Percentiles rank a stretch among this genome's conserved stretches.
phyloP scores from a whole-genome alignment of 2,329 filamentous ascomycete genomes.

The Exophiala xenobiotica region DNA sequence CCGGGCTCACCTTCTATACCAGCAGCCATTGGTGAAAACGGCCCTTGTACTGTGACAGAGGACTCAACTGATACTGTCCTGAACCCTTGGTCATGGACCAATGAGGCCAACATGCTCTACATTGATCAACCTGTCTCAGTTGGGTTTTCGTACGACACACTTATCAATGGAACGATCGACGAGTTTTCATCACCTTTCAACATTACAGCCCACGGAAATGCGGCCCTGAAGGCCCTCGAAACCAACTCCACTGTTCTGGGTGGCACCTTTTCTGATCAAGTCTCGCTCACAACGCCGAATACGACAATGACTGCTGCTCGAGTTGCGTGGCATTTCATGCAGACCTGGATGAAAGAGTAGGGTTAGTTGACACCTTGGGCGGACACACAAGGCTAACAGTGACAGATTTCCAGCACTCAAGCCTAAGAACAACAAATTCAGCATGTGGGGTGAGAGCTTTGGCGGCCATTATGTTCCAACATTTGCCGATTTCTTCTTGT shows the following conservation, averaged over 20 bases:
- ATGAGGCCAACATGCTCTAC: constrained; percentile 56
- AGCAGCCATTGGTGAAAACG: constrained; percentile 53
- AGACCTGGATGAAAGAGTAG: constrained; percentile 53
- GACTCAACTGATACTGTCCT: constrained; percentile 52
- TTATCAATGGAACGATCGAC: constrained; percentile 43
- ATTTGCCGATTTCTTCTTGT: constrained; percentile 31
- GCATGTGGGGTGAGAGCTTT: constrained; percentile 31
- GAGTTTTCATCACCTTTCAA: constrained; percentile 32
- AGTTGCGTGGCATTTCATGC: constrained; percentile 55
- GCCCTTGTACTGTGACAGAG: constrained; percentile 53
- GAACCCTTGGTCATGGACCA: constrained; percentile 64
- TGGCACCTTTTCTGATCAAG: constrained; percentile 53
- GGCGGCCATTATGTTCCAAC: constrained; percentile 34
- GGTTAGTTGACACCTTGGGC: background rate
- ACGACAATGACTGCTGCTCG: constrained; percentile 47
- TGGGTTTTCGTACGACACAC: constrained; percentile 56
- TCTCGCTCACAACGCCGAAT: constrained; percentile 36
- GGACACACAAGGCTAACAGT: background rate
- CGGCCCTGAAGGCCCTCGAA: constrained; percentile 36
- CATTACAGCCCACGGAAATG: constrained; percentile 31
- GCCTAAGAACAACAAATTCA: constrained; percentile 47
- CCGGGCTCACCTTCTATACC: constrained; percentile 57
- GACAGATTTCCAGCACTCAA: constrained; percentile 54
- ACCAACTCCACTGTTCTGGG: constrained; percentile 55
- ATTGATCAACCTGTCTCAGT: constrained; percentile 64